Evolutionary conservation across 1,139 yeast species (phyloP), one percentile per base, ranked within the genome.

Genomic region (Zygoascus sp.): DNA sequence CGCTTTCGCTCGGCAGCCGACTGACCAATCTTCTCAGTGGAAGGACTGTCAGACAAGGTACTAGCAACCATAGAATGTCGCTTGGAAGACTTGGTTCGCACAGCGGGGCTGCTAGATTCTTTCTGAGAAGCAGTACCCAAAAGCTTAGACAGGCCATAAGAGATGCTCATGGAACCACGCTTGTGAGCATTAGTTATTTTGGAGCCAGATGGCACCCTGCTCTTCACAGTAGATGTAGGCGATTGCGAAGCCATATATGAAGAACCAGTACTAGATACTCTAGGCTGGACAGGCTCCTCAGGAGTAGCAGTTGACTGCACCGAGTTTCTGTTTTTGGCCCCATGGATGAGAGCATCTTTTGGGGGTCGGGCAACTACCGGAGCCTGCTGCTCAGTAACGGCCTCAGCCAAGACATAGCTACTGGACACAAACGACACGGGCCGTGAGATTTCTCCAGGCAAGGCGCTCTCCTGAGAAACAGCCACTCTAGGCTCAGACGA

Each of bases 401-500:
- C 45, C 9, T 36, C 27, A 25, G 45, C 34, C 16, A 42, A 23
- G 15, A 25, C 39, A 34, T 42, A 35, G 7, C 40, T 28, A 27
- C 44, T 50, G 28, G 50, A 43, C 36, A 46, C 46, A 45, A 52
- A 53, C 9, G 58, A 54, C 4, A 53, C 43, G 1, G 69, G 69
- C 6, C 66, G 54, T 32, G 63, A 57, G 46, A 66, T 63, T 47
- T 66, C 69, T 13, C 69, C 69, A 2, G 66, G 60, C 30, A 63
- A 57, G n/a, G 68, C 61, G 15, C 65, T 53, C 28, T 60, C 69
- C 28, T 59, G 67, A 27, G 59, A 58, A n/a, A 66, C 53, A 2
- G 59, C 69, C 7, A 65, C 68, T 5, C 67, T 55, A 10, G 69
- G 68, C 53, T 60, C 63, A 17, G 67, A 57, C 7, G 63, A 51